Evolutionary conservation across 2,329 filamentous ascomycete species (phyloP).

Genomic region (Trichoderma endophyticum): DNA sequence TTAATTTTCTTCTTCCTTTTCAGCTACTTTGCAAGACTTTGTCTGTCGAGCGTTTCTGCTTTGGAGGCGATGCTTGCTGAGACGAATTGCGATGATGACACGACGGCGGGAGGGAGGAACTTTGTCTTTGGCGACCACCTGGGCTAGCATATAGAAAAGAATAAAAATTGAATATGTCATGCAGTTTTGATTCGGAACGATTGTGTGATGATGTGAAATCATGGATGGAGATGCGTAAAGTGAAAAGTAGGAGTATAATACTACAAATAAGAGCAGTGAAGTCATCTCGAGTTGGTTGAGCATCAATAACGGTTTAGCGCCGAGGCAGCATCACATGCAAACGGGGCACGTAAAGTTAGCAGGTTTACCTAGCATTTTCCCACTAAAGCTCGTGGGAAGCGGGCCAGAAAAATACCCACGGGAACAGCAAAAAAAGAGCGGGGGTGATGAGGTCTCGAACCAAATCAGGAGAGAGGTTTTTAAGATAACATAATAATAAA

Average conservation of each 20-base stretch:
- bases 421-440: not conserved
- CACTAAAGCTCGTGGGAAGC: not conserved
- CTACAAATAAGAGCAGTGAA: not conserved
- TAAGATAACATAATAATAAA: not conserved
- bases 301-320: not conserved
- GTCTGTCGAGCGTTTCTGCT: not conserved
- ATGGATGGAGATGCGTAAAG: not conserved
- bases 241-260: not conserved
- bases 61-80: not conserved
- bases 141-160: not conserved
- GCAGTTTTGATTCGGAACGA: not conserved
- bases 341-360: not conserved
- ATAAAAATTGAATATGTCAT: not conserved
- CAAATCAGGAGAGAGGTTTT: not conserved
- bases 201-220: not conserved
- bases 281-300: not conserved
- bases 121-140: not conserved
- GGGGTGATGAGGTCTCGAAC: not conserved
- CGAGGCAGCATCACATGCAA: slow-evolving; percentile 9
- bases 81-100: slow-evolving; percentile 5
- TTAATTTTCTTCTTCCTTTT: not conserved
- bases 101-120: not conserved
- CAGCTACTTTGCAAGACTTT: not conserved
- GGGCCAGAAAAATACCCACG: not conserved
- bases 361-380: not conserved